Evolutionary conservation across 2,329 filamentous ascomycete species (phyloP).

Genomic region (Claviceps humidiphila): DNA sequence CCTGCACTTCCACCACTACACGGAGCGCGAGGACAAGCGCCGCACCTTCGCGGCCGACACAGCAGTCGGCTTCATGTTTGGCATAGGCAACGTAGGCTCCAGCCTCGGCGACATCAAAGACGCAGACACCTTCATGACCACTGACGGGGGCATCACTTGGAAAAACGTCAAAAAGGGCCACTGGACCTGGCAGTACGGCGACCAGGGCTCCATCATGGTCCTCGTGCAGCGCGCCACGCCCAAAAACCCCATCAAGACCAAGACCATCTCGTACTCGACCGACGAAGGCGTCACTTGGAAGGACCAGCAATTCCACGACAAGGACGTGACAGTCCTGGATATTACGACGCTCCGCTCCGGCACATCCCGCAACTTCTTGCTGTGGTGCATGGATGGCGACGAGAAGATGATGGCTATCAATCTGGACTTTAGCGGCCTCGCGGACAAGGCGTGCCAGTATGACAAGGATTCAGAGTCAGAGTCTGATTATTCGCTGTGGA

Average conservation of each 20-base stretch:
- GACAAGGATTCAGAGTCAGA: constrained; percentile 40
- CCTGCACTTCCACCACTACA: constrained; percentile 90
- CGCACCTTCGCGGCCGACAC: constrained; percentile 82
- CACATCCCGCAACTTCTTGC: constrained; percentile 76
- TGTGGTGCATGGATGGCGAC: constrained; percentile 59
- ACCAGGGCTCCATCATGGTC: constrained; percentile 85
- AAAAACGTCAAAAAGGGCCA: constrained; percentile 70
- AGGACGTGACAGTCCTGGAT: constrained; percentile 60
- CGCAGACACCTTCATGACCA: constrained; percentile 80
- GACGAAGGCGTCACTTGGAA: constrained; percentile 75
- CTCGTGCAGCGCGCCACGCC: constrained; percentile 61
- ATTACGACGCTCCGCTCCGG: constrained; percentile 84
- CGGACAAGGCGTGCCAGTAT: constrained; percentile 57
- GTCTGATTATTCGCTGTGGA: constrained; percentile 75
- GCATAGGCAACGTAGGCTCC: constrained; percentile 75
- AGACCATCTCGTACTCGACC: constrained; percentile 59
- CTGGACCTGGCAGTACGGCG: constrained; percentile 90
- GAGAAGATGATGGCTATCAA: constrained; percentile 61
- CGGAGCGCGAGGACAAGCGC: constrained; percentile 67
- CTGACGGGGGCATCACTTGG: constrained; percentile 86
- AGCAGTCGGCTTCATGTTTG: constrained; percentile 84
- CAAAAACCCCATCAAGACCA: constrained; percentile 55
- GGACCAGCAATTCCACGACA: constrained; percentile 58
- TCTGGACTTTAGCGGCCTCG: constrained; percentile 75
- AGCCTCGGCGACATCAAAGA: constrained; percentile 53